Evolutionary conservation across 169 alveolate genomes (phyloP), one percentile per base, ranked within the genome.

Genomic region (Eimeria necatrix): DNA sequence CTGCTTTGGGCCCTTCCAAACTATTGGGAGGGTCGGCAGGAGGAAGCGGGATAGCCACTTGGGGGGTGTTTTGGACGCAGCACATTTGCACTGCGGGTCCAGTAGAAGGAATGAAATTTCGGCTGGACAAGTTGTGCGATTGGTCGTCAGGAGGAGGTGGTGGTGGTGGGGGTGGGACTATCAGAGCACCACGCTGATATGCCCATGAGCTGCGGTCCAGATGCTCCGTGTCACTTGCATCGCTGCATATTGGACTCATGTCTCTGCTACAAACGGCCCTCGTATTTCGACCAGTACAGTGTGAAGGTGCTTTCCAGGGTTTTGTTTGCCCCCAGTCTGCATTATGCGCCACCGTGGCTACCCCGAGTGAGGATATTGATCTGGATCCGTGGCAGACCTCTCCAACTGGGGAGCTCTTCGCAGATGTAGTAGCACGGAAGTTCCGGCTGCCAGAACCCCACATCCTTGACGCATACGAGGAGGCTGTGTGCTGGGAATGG

Each of bases 201-300:
- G 59, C 59, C 91, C 91, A 83, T 9, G 91, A 1, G 24, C 56
- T 59, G 32, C 91, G 53, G 14, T 83, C 91, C 56, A 59, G 18
- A 16, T 53, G 59, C 12, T 83, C 91, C 73, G 91, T 52, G 73
- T 83, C 91, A 56, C 91, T 83, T 24, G 91, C 53, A 49, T 83
- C 91, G 91, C 91, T 83, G 53, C 91, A 83, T 4, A 83, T 83
- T 4, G 91, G 91, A 32, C 91, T 83, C 91, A 83, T 83, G 26
- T 83, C 91, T 22, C 91, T 52, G 73, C 76, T 83, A 68, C 73
- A 83, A 59, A 41, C 4, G 59, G 7, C 26, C 76, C 91, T 53
- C 24, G 76, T 32, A 26, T 52, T 32, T 20, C 41, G 74, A 52
- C 22, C 7, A 14, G 22, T 59, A 59, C 73, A 53, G 10, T 46